Percentiles rank a stretch among this genome's conserved stretches.
Evolutionary conservation across 352 stramenopile species (phyloP).

Genomic region (Phytopythium helicoides): DNA sequence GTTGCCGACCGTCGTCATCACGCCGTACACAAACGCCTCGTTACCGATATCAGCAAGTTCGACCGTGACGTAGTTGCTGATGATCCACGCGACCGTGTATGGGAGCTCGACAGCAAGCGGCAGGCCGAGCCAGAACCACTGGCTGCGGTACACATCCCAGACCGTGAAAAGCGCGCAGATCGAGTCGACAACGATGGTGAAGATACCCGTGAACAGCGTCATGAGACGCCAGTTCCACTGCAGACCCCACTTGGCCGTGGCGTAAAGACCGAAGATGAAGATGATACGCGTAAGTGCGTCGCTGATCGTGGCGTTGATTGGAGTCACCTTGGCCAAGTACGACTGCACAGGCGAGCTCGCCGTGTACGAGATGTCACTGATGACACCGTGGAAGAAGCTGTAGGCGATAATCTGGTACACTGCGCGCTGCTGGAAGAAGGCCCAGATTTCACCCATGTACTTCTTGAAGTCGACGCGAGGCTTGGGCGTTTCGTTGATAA

Average conservation of each 20-base stretch:
- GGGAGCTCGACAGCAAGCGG: slow-evolving; percentile 43
- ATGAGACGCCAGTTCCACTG: slow-evolving; percentile 53
- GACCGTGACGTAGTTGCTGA: slow-evolving; percentile 49
- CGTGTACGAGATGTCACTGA: slow-evolving; percentile 35
- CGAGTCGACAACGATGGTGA: slow-evolving; percentile 34
- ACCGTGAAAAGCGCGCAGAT: slow-evolving; percentile 37
- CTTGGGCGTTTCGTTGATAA: slow-evolving; percentile 29
- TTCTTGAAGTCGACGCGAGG: slow-evolving; percentile 10
- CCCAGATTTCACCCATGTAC: slow-evolving; percentile 23
- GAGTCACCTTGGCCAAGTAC: slow-evolving; percentile 35
- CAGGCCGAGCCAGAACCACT: slow-evolving; percentile 49
- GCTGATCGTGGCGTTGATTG: slow-evolving; percentile 34
- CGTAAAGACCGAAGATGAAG: slow-evolving; percentile 25
- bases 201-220: slow-evolving; percentile 25
- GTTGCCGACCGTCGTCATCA: slow-evolving; percentile 61
- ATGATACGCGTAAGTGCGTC: slow-evolving; percentile 25
- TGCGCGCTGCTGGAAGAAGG: slow-evolving; percentile 16
- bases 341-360: slow-evolving; percentile 32
- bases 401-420: slow-evolving; percentile 35
- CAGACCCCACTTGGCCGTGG: slow-evolving; percentile 41
- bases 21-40: slow-evolving; percentile 54
- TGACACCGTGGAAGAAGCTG: slow-evolving; percentile 35
- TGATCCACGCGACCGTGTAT: slow-evolving; percentile 45
- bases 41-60: slow-evolving; percentile 49
- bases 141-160: slow-evolving; percentile 42